phyloP scores from a whole-genome alignment of 106 monocot species.

The Dendrobium catenatum region DNA sequence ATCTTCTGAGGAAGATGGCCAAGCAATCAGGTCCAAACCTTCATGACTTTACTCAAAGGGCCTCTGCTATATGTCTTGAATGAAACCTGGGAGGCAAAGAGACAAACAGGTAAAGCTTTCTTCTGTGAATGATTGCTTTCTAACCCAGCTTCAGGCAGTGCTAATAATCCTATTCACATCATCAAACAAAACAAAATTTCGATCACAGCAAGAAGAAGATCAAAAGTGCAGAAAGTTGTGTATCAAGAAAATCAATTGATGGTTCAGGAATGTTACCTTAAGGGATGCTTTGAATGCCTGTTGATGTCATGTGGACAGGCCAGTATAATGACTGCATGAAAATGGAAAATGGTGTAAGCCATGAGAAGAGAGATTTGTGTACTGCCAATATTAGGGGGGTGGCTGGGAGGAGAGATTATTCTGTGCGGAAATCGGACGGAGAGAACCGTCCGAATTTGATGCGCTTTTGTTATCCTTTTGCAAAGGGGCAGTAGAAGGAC shows the following conservation, averaged over 20 bases:
- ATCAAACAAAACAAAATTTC: background rate
- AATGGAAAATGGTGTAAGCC: background rate
- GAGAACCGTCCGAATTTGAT: too few relatives aligned
- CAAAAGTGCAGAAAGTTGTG: background rate
- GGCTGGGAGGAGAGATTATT: too few relatives aligned
- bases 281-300: background rate
- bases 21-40: background rate
- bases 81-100: background rate
- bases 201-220: background rate
- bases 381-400: too few relatives aligned
- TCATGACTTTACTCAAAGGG: background rate
- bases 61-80: background rate
- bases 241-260: background rate
- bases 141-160: background rate
- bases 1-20: background rate
- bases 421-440: too few relatives aligned
- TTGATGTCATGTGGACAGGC: background rate
- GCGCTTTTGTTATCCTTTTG: too few relatives aligned
- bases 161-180: background rate
- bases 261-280: background rate
- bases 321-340: background rate
- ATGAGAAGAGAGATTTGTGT: too few relatives aligned
- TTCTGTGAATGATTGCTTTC: too few relatives aligned
- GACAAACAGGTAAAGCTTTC: too few relatives aligned
- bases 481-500: too few relatives aligned